A percentile compares a stretch with the other conserved stretches of the same genome.
Conservation (phyloP, 257 asterid genomes). For the Capsicum chinense region DNA sequence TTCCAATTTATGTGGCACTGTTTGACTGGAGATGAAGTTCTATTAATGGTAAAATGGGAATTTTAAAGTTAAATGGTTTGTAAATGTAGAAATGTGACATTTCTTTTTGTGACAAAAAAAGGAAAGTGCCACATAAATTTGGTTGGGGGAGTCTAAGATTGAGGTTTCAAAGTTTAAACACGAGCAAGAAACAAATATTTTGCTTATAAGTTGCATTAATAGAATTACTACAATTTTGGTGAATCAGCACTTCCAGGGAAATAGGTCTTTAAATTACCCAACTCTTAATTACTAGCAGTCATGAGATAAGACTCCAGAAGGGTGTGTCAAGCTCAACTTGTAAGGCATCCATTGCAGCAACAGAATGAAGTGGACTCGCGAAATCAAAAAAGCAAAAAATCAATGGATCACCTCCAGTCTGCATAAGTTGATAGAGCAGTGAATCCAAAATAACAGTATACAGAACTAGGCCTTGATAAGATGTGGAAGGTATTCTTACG, state of each 20-base stretch:
- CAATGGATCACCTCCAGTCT: conserved; percentile 76
- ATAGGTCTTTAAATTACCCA: too few species aligned
- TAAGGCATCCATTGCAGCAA: conserved; percentile 77
- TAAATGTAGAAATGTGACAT: too few species aligned
- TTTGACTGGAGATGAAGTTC: too few species aligned
- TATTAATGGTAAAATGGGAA: too few species aligned
- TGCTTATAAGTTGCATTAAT: too few species aligned
- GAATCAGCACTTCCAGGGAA: too few species aligned
- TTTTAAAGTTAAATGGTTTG: too few species aligned
- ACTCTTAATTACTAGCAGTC: neutral
- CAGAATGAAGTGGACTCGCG: conserved; percentile 80
- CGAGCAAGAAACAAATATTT: too few species aligned
- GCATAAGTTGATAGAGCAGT: conserved; percentile 38
- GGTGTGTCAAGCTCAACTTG: conserved; percentile 54
- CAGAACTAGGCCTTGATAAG: neutral
- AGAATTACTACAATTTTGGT: too few species aligned
- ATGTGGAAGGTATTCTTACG: conserved; percentile 47
- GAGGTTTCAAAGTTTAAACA: too few species aligned
- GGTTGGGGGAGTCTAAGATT: neutral
- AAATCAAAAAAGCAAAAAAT: conserved; percentile 87
- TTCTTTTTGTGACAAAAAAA: too few species aligned
- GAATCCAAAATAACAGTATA: conserved; percentile 19
- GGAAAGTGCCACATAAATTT: neutral
- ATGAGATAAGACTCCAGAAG: neutral
- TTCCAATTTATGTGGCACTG: neutral